Evolutionary conservation across 2,329 filamentous ascomycete genomes (phyloP), one percentile per base, ranked within the genome.

Genomic region (Aotearoamyces nothofagi): DNA sequence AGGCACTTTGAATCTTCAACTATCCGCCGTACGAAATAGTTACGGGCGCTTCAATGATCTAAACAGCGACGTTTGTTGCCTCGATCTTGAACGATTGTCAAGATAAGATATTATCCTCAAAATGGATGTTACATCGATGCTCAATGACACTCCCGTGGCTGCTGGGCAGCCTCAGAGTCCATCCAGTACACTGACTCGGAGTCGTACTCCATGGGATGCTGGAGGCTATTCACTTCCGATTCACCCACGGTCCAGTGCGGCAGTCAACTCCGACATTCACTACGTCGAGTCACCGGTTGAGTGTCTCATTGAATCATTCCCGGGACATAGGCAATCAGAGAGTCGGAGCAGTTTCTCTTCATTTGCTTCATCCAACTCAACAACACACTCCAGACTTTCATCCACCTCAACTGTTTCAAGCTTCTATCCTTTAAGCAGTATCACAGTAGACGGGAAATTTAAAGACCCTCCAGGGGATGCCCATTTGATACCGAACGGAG

Each of bases 181-280:
- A 11, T 36, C 33, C 11, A 38, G 30, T 19, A 32, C 32, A 7
- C 38, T 36, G 10, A 33, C 38, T n/a, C 34, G 42, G 20, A 51
- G 38, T 37, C 39, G 47, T 27, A 51, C 45, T 7, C 47, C 47
- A 23, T 51, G 49, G 47, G 47, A 52, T 34, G 47, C 47, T 12
- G 48, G 44, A 30, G 49, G 49, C 23, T 52, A 52, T 39, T 43
- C 49, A 33, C 34, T 52, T 24, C 49, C 47, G 5, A 39, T 50
- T 17, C 45, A 46, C 26, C 42, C 37, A 16, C 29, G 27, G n/a
- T 17, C 28, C 13, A 12, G 24, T 19, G 30, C 22, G 5, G 20
- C 31, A 30, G 11, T 33, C 27, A 33, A 20, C 14, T 17, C 17
- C n/a, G 11, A 24, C n/a, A 26, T 11, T 24, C 27, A 30, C 9